phyloP scores from a whole-genome alignment of 345 rosid genomes.

The Citrus sinensis region DVS_A1.0 CM039165.1:30690501-30691000 shows the following conservation, averaged over 20 bases:
- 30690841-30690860: conserved; percentile 21
- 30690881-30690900: conserved; percentile 27
- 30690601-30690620: conserved; percentile 20
- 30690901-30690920: conserved; percentile 8
- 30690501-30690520: conserved; percentile 38
- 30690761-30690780: conserved; percentile 24
- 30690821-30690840: not conserved
- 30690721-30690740: conserved; percentile 20
- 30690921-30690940: too few species aligned
- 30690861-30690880: conserved; percentile 23
- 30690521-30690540: conserved; percentile 35
- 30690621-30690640: conserved; percentile 19
- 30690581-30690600: conserved; percentile 24
- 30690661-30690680: conserved; percentile 36
- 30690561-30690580: conserved; percentile 18
- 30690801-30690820: not conserved
- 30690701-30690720: conserved; percentile 36
- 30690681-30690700: conserved; percentile 38
- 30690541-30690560: conserved; percentile 31
- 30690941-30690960: too few species aligned
- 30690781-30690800: conserved; percentile 21
- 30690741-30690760: conserved; percentile 25
- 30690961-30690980: too few species aligned
- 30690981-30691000: not conserved
- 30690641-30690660: conserved; percentile 34